phyloP scores from a whole-genome alignment of 306 rosid species.

The Acmispon strigosus region DNA sequence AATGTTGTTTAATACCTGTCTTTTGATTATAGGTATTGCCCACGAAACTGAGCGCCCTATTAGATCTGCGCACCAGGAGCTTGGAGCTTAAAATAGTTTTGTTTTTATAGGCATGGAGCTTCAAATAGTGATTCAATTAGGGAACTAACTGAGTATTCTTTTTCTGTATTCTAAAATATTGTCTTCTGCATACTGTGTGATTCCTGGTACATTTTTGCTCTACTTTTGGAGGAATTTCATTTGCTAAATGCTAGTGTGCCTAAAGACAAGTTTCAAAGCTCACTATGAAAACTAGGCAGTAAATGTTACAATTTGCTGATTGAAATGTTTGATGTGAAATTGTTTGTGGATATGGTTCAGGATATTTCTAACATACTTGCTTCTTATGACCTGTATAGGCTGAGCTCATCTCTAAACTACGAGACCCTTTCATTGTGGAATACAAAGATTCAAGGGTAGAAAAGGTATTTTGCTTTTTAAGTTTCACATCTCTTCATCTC shows the following conservation, averaged over 20 bases:
- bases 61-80: too few relatives aligned
- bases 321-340: conserved; percentile 6
- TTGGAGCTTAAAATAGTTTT: too few relatives aligned
- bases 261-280: conserved; percentile 5
- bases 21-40: too few relatives aligned
- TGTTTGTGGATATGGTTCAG: neutral
- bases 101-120: too few relatives aligned
- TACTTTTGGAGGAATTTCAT: conserved; percentile 13
- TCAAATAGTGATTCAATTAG: neutral
- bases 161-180: neutral
- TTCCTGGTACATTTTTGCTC: neutral
- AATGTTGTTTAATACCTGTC: conserved; percentile 6
- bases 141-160: neutral
- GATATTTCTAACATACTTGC: neutral
- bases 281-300: neutral
- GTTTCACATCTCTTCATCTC: conserved; percentile 7
- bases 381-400: conserved; percentile 43
- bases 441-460: conserved; percentile 99
- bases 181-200: neutral
- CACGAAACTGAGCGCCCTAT: too few relatives aligned
- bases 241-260: neutral
- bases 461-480: conserved; percentile 49
- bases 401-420: conserved; percentile 86
- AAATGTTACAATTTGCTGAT: neutral
- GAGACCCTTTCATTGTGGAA: conserved; percentile 91